Evolutionary conservation across 2,329 filamentous ascomycete species (phyloP), one percentile per base, ranked within the genome.

Genomic region (Zymoseptoria tritici): DNA sequence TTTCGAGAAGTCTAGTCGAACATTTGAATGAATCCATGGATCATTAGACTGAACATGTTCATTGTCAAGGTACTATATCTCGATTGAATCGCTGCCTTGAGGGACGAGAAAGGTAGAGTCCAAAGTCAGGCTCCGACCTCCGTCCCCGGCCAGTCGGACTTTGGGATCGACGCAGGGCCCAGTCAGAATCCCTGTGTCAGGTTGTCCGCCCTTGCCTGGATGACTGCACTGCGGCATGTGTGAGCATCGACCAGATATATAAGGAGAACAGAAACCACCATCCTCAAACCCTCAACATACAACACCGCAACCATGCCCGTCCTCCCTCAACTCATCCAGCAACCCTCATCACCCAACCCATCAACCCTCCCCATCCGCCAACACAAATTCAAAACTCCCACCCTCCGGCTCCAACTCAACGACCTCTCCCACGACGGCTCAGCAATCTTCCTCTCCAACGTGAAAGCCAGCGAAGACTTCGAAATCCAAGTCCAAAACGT

Each of bases 401-500:
- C 78, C 49, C 74, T 80, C 9, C 77, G 79, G 54, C 73, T 81
- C 29, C 74, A 80, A 64, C 69, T 80, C 46, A 74, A 76, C 57
- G 80, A 83, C 64, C 73, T 83, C 46, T 75, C 75, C 42, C 78
- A 80, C 74, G 74, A 81, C 1, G 90, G 88, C 58, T 77, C 87
- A 4, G 72, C 77, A 31, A 76, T 84, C 62, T 95, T 96, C 74
- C 83, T 96, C 60, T 74, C 76, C 56, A 77, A 85, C 49, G 77
- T 91, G 63, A 82, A 89, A 70, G 81, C 86, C 57, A 76, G 84
- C 46, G 76, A 74, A 49, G 82, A 87, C 56, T 78, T 96, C 51
- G 75, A 83, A 56, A 74, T 77, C 11, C 85, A 88, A 59, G 82
- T 92, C 31, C 73, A 81, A 55, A 82, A 83, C 63, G 90, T 97